These are phyloP conservation scores for Venturia effusa DNA, from an alignment of 2,329 filamentous ascomycete species.

Conservation along the genomic window DNA sequence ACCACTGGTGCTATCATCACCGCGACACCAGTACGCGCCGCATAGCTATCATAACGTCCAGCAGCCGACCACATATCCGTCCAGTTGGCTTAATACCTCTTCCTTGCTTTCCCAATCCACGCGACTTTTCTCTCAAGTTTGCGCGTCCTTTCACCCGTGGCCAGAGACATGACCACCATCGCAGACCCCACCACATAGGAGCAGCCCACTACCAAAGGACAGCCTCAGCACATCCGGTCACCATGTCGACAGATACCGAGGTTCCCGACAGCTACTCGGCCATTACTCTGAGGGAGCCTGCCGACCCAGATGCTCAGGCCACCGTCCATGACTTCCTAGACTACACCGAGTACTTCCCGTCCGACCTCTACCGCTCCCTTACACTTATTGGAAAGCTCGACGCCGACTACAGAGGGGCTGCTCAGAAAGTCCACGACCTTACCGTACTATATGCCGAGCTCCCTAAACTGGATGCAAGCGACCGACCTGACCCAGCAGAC, in stretches of 20 bases:
- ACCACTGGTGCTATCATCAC: not conserved
- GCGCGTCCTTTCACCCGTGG: not conserved
- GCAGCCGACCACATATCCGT: not conserved
- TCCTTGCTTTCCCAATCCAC: not conserved
- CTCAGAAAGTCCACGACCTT: slow-evolving; percentile 36
- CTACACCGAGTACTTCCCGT: slow-evolving; percentile 59
- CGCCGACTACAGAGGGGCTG: slow-evolving; percentile 30
- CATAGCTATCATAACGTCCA: not conserved
- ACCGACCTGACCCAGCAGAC: slow-evolving; percentile 39
- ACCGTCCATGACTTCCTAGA: slow-evolving; percentile 58
- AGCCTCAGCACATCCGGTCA: not conserved
- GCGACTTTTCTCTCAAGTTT: not conserved
- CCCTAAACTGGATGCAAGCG: slow-evolving; percentile 36
- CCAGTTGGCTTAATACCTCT: not conserved
- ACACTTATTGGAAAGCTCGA: slow-evolving; percentile 48
- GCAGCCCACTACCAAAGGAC: not conserved
- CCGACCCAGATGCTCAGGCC: slow-evolving; percentile 53
- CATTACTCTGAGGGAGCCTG: not conserved
- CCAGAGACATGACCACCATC: not conserved
- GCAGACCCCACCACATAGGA: not conserved
- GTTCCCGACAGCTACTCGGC: slow-evolving; percentile 2
- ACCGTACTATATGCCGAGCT: slow-evolving; percentile 38
- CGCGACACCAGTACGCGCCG: not conserved
- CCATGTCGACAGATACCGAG: slow-evolving; percentile 4
- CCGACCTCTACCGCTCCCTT: slow-evolving; percentile 52